phyloP scores from a whole-genome alignment of 495 filamentous ascomycete species.

The Lophiostoma macrostomum region DNA sequence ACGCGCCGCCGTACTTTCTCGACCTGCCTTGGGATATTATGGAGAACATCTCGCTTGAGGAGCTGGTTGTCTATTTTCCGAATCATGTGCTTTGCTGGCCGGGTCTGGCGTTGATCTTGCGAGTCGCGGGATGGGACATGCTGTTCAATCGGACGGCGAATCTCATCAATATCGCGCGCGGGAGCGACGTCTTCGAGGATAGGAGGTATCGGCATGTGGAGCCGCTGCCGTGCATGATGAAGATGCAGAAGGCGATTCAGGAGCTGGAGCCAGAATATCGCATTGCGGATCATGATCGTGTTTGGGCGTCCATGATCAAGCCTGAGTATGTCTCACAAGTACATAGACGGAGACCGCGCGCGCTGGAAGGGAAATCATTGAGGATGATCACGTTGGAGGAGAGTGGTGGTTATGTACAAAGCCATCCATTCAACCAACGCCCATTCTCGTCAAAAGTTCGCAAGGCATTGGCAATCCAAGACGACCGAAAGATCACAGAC shows the following conservation, averaged over 20 bases:
- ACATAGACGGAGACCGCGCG: not conserved
- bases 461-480: not conserved
- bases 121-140: not conserved
- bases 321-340: not conserved
- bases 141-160: conserved; percentile 2
- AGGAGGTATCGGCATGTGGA: conserved; percentile 1
- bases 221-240: conserved; percentile 3
- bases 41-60: conserved; percentile 20
- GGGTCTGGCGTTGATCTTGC: conserved; percentile 6
- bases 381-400: conserved; percentile 3
- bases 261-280: conserved; percentile 2
- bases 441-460: not conserved
- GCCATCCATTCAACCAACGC: not conserved
- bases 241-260: conserved; percentile 8
- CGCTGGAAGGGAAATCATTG: not conserved
- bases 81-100: conserved; percentile 25
- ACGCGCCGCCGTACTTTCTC: conserved; percentile 2
- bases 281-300: not conserved
- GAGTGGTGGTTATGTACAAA: not conserved
- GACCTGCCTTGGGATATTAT: conserved; percentile 14
- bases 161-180: conserved; percentile 18
- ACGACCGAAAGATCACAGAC: not conserved
- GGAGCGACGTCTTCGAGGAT: not conserved
- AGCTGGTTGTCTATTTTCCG: conserved; percentile 26
- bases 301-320: not conserved